These are phyloP conservation scores for Echinochloa phyllopogon DNA, from an alignment of 176 grass and related monocot species.

Conservation along the genomic window DNA sequence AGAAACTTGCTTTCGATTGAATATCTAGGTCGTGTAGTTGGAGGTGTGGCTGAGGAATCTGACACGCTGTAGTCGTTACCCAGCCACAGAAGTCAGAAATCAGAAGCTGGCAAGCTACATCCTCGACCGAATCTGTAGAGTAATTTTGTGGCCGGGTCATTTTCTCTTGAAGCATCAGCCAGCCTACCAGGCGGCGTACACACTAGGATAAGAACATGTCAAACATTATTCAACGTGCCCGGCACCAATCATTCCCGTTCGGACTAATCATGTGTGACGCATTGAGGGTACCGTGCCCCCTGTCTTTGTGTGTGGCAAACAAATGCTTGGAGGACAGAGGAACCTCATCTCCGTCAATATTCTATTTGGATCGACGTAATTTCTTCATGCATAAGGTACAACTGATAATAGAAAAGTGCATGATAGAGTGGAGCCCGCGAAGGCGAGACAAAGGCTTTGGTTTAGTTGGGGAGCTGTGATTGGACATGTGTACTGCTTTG, in stretches of 20 bases:
- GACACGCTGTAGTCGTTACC: background rate
- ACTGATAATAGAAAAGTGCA: background rate
- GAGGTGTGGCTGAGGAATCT: background rate
- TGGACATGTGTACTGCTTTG: too few species aligned
- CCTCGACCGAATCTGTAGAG: background rate
- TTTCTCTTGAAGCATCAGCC: background rate
- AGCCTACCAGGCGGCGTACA: background rate
- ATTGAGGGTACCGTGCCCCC: background rate
- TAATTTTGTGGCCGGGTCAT: background rate
- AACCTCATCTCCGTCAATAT: background rate
- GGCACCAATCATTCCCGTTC: background rate
- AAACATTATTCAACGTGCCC: background rate
- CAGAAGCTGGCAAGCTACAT: too few species aligned
- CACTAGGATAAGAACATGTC: background rate
- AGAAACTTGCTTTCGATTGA: too few species aligned
- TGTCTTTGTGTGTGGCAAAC: background rate
- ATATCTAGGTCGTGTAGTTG: background rate
- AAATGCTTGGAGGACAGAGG: background rate
- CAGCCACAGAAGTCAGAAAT: background rate
- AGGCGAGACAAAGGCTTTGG: background rate
- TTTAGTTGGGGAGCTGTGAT: background rate
- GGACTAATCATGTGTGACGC: background rate
- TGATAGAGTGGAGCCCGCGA: background rate
- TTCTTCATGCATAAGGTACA: background rate
- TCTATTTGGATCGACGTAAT: background rate